These are phyloP conservation scores for Potentilla sterilis DNA, from an alignment of 306 rosid genomes.

Conservation along the genomic window DNA sequence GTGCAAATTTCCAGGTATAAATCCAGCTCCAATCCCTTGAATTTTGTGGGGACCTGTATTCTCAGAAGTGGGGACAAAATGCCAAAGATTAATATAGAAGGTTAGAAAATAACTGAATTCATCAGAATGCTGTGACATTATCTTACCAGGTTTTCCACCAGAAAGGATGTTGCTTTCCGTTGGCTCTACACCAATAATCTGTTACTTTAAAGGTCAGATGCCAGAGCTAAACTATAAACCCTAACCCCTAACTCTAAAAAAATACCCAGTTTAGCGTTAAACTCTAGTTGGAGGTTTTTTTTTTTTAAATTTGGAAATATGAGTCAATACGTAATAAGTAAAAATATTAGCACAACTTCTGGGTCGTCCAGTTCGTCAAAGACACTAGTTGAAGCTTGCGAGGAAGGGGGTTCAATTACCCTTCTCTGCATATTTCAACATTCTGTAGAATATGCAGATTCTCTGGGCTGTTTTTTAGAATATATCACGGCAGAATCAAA, in stretches of 20 bases:
- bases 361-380: neutral
- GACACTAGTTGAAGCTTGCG: neutral
- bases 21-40: slow-evolving; percentile 99
- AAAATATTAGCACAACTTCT: neutral
- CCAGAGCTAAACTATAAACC: slow-evolving; percentile 8
- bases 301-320: neutral
- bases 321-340: neutral
- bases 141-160: slow-evolving; percentile 96
- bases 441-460: neutral
- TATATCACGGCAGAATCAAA: neutral
- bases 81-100: slow-evolving; percentile 5
- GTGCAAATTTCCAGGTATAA: slow-evolving; percentile 89
- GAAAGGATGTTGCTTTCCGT: slow-evolving; percentile 89
- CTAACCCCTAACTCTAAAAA: too few relatives aligned
- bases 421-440: neutral
- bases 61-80: slow-evolving; percentile 23
- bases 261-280: neutral
- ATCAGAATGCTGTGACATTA: slow-evolving; percentile 27
- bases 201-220: slow-evolving; percentile 22
- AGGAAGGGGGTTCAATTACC: neutral
- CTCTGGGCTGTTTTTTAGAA: neutral
- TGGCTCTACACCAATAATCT: slow-evolving; percentile 95
- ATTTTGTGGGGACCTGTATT: slow-evolving; percentile 96
- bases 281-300: neutral
- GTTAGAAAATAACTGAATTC: slow-evolving; percentile 6